Evolutionary conservation across 495 filamentous ascomycete genomes (phyloP).

Genomic region (Penicillium parvum): DNA sequence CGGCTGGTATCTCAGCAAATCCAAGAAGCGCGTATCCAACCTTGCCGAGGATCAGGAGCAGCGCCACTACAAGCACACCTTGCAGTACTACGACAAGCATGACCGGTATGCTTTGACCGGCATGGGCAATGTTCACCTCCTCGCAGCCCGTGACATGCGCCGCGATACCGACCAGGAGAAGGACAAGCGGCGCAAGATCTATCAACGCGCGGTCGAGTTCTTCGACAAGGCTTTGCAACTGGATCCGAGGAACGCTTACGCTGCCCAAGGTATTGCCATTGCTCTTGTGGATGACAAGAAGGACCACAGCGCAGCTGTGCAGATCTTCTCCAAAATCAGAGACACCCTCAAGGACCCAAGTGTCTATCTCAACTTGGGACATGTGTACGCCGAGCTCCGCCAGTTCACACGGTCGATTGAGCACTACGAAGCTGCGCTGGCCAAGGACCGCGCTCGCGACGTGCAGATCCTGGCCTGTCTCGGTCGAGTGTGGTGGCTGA

Average conservation of each 20-base stretch:
- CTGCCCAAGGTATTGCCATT: slow-evolving; percentile 92
- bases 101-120: slow-evolving; percentile 90
- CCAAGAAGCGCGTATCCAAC: slow-evolving; percentile 73
- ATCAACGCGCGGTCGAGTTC: slow-evolving; percentile 91
- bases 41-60: slow-evolving; percentile 86
- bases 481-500: slow-evolving; percentile 87
- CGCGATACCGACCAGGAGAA: slow-evolving; percentile 83
- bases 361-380: slow-evolving; percentile 87
- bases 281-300: slow-evolving; percentile 90
- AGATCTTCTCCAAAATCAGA: slow-evolving; percentile 80
- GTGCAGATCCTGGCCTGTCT: slow-evolving; percentile 82
- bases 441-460: slow-evolving; percentile 75
- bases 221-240: slow-evolving; percentile 95
- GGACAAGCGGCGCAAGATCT: slow-evolving; percentile 80
- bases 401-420: slow-evolving; percentile 90
- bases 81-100: slow-evolving; percentile 93
- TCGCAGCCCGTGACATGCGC: slow-evolving; percentile 87
- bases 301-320: slow-evolving; percentile 71
- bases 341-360: slow-evolving; percentile 84
- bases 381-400: slow-evolving; percentile 81
- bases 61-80: slow-evolving; percentile 90
- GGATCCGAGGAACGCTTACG: slow-evolving; percentile 89
- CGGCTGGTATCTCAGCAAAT: slow-evolving; percentile 87
- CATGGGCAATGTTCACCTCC: slow-evolving; percentile 91
- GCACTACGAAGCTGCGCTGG: slow-evolving; percentile 82